phyloP scores from a whole-genome alignment of 139 green algal genomes.

The Auxenochlorella protothecoides region DNA sequence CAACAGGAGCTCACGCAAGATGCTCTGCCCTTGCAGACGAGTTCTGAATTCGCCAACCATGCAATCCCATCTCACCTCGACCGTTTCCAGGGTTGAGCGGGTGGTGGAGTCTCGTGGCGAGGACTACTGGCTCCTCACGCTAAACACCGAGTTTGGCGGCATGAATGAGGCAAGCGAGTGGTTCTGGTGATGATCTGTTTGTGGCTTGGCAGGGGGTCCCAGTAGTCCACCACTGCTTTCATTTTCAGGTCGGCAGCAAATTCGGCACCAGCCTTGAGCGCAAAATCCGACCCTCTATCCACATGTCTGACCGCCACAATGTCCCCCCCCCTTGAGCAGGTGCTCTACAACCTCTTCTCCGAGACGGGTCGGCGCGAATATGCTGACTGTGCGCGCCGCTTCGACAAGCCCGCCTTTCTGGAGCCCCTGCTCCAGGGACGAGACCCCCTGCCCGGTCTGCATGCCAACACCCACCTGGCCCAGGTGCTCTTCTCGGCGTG shows the following conservation, averaged over 20 bases:
- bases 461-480: conserved; percentile 64
- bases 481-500: conserved; percentile 22
- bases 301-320: too few species aligned
- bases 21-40: too few species aligned
- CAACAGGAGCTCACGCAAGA: too few species aligned
- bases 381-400: conserved; percentile 29
- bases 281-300: too few species aligned
- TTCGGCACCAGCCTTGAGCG: too few species aligned
- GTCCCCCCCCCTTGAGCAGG: conserved; percentile 5
- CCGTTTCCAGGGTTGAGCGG: background rate
- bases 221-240: background rate
- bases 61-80: too few species aligned
- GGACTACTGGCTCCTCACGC: conserved; percentile 25
- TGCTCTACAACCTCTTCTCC: conserved; percentile 42
- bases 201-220: background rate
- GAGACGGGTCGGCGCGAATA: conserved; percentile 14
- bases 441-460: conserved; percentile 39
- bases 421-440: conserved; percentile 18
- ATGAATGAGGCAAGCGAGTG: conserved; percentile 26
- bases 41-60: too few species aligned
- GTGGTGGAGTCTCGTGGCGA: conserved; percentile 4
- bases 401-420: conserved; percentile 47
- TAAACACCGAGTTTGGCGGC: conserved; percentile 40
- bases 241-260: background rate
- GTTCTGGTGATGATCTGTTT: background rate